Conservation (phyloP, 495 filamentous ascomycete genomes). For the Penicillium fimorum region DNA sequence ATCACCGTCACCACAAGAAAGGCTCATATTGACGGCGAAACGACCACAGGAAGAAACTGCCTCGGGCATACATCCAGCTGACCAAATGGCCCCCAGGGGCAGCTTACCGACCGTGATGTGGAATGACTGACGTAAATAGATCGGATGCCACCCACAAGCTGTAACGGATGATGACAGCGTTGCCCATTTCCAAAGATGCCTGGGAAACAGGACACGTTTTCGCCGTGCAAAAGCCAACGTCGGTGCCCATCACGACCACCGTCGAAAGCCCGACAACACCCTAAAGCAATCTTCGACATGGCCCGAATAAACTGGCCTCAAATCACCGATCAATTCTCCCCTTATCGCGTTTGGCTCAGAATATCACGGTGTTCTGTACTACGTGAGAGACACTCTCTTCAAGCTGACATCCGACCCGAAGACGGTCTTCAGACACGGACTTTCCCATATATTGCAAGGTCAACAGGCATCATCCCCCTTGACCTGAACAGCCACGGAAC, state of each 20-base stretch:
- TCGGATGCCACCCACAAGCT: not conserved
- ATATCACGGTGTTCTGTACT: not conserved
- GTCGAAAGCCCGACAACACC: not conserved
- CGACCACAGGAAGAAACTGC: not conserved
- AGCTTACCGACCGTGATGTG: not conserved
- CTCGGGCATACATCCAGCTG: not conserved
- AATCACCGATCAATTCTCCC: not conserved
- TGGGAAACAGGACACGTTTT: not conserved
- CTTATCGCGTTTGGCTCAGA: not conserved
- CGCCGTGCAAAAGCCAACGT: not conserved
- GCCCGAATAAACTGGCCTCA: too few relatives aligned
- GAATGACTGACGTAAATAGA: not conserved
- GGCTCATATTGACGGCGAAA: not conserved
- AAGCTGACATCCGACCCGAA: not conserved
- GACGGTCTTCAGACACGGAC: not conserved
- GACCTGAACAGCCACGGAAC: not conserved
- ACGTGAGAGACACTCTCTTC: not conserved
- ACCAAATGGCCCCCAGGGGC: not conserved
- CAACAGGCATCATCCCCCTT: too few relatives aligned
- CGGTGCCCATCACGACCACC: not conserved
- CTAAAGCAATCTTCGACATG: not conserved
- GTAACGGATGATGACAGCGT: not conserved
- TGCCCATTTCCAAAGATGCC: not conserved
- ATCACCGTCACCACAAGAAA: not conserved
- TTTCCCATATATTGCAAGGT: not conserved